Percentiles rank a stretch among this genome's conserved stretches.
phyloP scores from a whole-genome alignment of 2,329 filamentous ascomycete genomes.

The Penicillium hordei region DNA sequence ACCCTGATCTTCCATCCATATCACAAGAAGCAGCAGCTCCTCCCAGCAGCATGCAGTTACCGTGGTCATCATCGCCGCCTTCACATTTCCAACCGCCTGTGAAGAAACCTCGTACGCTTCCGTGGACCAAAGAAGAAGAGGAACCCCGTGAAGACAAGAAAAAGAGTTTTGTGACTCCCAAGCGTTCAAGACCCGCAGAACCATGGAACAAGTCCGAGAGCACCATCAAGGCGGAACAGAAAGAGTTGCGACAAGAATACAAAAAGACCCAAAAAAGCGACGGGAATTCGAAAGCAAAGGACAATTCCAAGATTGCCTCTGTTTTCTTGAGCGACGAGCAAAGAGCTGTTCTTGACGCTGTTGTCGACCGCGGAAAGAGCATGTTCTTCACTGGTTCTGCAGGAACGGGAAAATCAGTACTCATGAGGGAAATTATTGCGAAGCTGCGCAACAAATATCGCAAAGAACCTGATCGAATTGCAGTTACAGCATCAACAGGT shows the following conservation, averaged over 20 bases:
- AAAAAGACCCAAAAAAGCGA: conserved; percentile 52
- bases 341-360: conserved; percentile 75
- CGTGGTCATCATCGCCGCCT: conserved; percentile 67
- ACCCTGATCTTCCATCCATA: conserved; percentile 37
- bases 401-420: conserved; percentile 92
- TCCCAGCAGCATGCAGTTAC: conserved; percentile 58
- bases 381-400: conserved; percentile 98
- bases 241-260: conserved; percentile 64
- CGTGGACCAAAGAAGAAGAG: conserved; percentile 51
- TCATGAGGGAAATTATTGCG: conserved; percentile 87
- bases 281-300: conserved; percentile 42
- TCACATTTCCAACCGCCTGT: conserved; percentile 41
- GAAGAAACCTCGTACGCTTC: conserved; percentile 64
- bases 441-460: conserved; percentile 74
- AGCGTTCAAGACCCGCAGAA: conserved; percentile 45
- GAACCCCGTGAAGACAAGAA: conserved; percentile 30
- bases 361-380: conserved; percentile 76
- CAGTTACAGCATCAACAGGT: conserved; percentile 92
- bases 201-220: conserved; percentile 75
- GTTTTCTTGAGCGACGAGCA: conserved; percentile 85
- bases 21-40: conserved; percentile 35
- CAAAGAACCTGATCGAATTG: conserved; percentile 77
- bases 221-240: conserved; percentile 74
- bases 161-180: conserved; percentile 43
- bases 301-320: conserved; percentile 46